Evolutionary conservation across 2,329 filamentous ascomycete genomes (phyloP), one percentile per base, ranked within the genome.

Genomic region (Ophiocordyceps camponoti-rufipedis): DNA sequence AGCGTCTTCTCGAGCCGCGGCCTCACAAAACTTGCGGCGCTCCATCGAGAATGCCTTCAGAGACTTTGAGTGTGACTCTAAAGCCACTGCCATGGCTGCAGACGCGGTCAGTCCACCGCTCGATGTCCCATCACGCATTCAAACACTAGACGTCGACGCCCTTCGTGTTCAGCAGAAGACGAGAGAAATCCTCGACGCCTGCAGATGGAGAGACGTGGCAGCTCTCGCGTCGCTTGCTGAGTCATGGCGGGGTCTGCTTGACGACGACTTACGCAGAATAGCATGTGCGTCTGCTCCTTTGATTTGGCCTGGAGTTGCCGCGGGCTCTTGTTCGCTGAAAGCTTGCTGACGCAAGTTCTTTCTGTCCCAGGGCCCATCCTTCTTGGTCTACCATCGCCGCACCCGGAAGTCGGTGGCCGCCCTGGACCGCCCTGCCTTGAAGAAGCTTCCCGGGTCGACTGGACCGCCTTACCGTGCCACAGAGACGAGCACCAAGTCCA

Each of bases 401-500:
- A 19, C 12, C 29, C 29, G 29, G 29, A 9, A 31, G 29, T 31
- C 29, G 29, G 29, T 31, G 29, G 29, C 12, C 8, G 29, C 8
- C 12, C 29, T 4, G 29, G 7, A 12, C 29, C 29, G 12, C 3
- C 29, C 29, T 14, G 19, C 13, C 4, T 28, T 18, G 44, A 31
- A 31, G 14, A 14, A 5, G 14, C 35, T 9, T n/a, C 14, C 10
- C 42, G 49, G 33, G 53, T 45, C 46, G 55, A 61, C 42, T 85
- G 82, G 81, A 65, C 66, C 50, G 57, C 69, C n/a, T 66, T 94
- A 39, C 75, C 81, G 29, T 70, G 63, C n/a, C 91, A 98, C 63
- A 68, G 67, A 32, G 91, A 98, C 55, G 91, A 98, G 61, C 79
- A 83, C 44, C 91, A 98, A 64, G 87, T 98, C 38, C 74, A 80